Percentiles rank a stretch among this genome's conserved stretches.
Conservation (phyloP, 345 rosid genomes). For the Gossypium herbaceum region DNA sequence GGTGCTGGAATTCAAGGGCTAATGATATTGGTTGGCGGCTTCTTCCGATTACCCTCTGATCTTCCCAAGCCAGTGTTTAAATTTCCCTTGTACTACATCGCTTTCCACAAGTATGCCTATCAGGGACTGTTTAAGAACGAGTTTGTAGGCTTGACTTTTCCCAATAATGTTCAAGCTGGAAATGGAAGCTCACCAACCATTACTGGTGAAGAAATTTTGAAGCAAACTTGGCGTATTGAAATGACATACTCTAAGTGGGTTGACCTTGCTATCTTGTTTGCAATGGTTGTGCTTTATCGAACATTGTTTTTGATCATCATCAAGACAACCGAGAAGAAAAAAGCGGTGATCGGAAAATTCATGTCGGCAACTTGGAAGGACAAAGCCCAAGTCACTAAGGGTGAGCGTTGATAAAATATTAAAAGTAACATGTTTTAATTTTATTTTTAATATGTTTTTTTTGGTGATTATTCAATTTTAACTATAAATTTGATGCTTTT, state of each 20-base stretch:
- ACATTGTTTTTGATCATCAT: slow-evolving; percentile 32
- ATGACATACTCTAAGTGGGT: slow-evolving; percentile 52
- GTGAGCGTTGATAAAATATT: too few relatives aligned
- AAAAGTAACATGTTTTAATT: too few relatives aligned
- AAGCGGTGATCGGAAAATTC: slow-evolving; percentile 7
- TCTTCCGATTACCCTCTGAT: slow-evolving; percentile 46
- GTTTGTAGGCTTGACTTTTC: slow-evolving; percentile 37
- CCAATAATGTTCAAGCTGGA: neutral
- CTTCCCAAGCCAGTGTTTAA: slow-evolving; percentile 39
- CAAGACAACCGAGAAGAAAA: slow-evolving; percentile 29
- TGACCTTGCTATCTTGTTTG: slow-evolving; percentile 38
- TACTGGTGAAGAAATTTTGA: slow-evolving; percentile 33
- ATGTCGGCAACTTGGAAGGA: neutral
- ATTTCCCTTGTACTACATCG: slow-evolving; percentile 43
- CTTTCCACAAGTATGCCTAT: slow-evolving; percentile 40
- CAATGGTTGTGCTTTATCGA: slow-evolving; percentile 38
- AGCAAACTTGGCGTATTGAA: slow-evolving; percentile 36
- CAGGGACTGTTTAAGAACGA: slow-evolving; percentile 56
- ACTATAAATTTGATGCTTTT: too few relatives aligned
- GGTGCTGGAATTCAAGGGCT: slow-evolving; percentile 55
- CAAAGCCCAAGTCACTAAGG: too few relatives aligned
- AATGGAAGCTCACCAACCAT: neutral
- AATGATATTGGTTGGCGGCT: slow-evolving; percentile 46
- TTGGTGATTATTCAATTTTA: too few relatives aligned
- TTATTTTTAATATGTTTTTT: too few relatives aligned